A percentile compares a stretch with the other conserved stretches of the same genome.
These are phyloP conservation scores for Yarrowia deformans DNA, from an alignment of 805 yeast species.

Conservation along the genomic window DNA sequence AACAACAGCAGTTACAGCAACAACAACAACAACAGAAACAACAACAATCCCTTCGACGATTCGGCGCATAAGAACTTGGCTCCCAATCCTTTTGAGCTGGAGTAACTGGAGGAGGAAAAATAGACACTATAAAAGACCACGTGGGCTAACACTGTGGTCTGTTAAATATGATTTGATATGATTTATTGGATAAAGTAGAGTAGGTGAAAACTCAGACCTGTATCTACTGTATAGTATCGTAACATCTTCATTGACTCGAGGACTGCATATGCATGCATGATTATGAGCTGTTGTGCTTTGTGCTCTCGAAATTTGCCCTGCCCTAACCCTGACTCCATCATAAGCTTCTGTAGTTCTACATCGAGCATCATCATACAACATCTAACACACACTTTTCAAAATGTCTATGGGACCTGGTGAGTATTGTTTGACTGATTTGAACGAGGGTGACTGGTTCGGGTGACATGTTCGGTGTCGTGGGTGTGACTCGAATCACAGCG, in stretches of 20 bases:
- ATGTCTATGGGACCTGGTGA: slow-evolving; percentile 38
- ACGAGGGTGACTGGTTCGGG: neutral
- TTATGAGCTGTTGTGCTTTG: slow-evolving; percentile 23
- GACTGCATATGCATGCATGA: slow-evolving; percentile 2
- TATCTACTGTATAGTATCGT: too few relatives aligned
- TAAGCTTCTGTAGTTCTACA: slow-evolving; percentile 1
- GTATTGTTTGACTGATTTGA: neutral
- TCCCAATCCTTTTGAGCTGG: slow-evolving; percentile 35
- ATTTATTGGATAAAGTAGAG: neutral
- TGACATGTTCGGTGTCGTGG: neutral
- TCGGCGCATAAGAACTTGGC: slow-evolving; percentile 27
- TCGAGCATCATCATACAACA: slow-evolving; percentile 4
- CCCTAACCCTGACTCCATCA: slow-evolving; percentile 25
- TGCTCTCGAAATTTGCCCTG: slow-evolving; percentile 5
- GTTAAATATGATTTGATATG: slow-evolving; percentile 1
- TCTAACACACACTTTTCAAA: slow-evolving; percentile 8
- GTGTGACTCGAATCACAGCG: neutral
- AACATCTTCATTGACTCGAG: too few relatives aligned
- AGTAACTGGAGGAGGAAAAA: slow-evolving; percentile 16
- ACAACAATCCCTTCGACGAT: slow-evolving; percentile 29
- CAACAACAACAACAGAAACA: neutral
- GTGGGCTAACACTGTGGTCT: neutral
- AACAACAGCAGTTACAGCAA: too few relatives aligned
- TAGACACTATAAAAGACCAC: slow-evolving; percentile 14
- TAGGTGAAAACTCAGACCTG: too few relatives aligned